phyloP scores from a whole-genome alignment of 805 yeast genomes.

The Maudiozyma pseudohumilis region DNA sequence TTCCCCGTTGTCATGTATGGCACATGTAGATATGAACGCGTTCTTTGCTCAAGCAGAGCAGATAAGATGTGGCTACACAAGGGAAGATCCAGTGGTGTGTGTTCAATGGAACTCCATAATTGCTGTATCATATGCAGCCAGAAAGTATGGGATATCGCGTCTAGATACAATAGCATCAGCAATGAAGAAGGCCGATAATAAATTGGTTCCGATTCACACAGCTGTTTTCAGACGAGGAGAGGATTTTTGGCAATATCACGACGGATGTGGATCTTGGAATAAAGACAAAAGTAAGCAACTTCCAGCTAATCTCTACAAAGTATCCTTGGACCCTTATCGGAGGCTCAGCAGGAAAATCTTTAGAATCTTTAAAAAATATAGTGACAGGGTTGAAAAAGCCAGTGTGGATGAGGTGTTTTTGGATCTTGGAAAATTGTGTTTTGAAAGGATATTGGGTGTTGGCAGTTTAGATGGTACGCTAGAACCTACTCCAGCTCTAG shows the following conservation, averaged over 20 bases:
- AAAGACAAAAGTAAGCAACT: constrained; percentile 37
- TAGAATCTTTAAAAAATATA: constrained; percentile 47
- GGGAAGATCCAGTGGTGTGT: constrained; percentile 79
- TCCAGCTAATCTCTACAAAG: constrained; percentile 67
- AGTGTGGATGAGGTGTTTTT: constrained; percentile 90
- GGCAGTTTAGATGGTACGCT: constrained; percentile 1
- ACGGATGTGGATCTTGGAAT: constrained; percentile 29
- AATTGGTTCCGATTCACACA: constrained; percentile 71
- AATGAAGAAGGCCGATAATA: constrained; percentile 57
- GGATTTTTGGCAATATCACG: constrained; percentile 66
- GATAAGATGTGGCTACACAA: constrained; percentile 52
- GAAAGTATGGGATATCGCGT: constrained; percentile 70
- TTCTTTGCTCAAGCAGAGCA: constrained; percentile 94
- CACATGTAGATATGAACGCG: constrained; percentile 87
- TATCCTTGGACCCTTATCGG: constrained; percentile 83
- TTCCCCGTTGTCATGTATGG: constrained; percentile 69
- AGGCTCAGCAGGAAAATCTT: constrained; percentile 76
- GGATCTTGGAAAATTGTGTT: constrained; percentile 66
- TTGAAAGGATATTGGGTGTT: constrained; percentile 30
- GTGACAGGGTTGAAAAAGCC: constrained; percentile 78
- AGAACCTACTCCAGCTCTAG: neutral
- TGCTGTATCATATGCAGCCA: constrained; percentile 86
- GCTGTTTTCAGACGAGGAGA: constrained; percentile 89
- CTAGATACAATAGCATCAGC: constrained; percentile 69
- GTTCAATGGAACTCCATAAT: constrained; percentile 87